These are phyloP conservation scores for Sextonia rubra DNA, from an alignment of 164 flowering plant species.

Conservation along the genomic window DNA sequence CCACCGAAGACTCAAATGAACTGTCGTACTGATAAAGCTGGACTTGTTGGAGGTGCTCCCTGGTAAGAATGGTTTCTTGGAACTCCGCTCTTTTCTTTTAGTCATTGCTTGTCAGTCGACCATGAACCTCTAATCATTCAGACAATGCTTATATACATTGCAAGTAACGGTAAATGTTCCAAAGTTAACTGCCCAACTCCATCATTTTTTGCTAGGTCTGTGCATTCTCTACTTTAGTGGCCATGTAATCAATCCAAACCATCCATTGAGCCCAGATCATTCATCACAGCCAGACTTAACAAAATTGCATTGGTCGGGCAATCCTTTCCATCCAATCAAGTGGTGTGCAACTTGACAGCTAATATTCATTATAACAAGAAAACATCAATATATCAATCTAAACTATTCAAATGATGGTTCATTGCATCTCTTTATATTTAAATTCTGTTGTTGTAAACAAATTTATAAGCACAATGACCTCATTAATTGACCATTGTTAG, in stretches of 20 bases:
- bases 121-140: not conserved
- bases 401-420: too few species aligned
- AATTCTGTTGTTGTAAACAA: too few species aligned
- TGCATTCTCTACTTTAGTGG: not conserved
- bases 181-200: not conserved
- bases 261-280: not conserved
- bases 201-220: not conserved
- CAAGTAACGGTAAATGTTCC: not conserved
- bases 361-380: too few species aligned
- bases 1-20: constrained; percentile 53
- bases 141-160: not conserved
- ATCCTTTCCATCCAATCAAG: too few species aligned
- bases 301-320: not conserved
- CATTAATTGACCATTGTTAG: too few species aligned
- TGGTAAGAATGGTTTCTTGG: constrained; percentile 45
- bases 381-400: too few species aligned
- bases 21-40: constrained; percentile 90
- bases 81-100: not conserved
- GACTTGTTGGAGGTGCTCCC: constrained; percentile 77
- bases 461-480: too few species aligned
- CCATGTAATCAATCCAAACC: not conserved
- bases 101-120: not conserved
- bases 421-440: too few species aligned
- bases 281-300: not conserved
- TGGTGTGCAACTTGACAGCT: too few species aligned